Percentiles rank a stretch among this genome's conserved stretches.
These are phyloP conservation scores for Pythium rhizo-oryzae DNA, from an alignment of 352 stramenopile genomes.

Conservation along the genomic window DNA sequence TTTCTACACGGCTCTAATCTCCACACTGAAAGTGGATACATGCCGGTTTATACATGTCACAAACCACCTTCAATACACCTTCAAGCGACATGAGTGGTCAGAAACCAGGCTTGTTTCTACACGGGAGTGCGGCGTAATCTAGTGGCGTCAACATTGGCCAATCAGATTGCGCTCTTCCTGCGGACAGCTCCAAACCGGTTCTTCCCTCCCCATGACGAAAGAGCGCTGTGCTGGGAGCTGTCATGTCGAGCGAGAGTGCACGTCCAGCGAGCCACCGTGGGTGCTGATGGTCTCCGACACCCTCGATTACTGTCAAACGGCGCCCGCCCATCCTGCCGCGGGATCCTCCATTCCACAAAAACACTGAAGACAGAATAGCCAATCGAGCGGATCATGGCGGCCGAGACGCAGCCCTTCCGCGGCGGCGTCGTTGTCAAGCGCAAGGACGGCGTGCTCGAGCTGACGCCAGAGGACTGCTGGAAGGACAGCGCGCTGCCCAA, in stretches of 20 bases:
- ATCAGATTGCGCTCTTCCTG: background rate
- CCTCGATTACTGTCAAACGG: no score
- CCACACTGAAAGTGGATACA: background rate
- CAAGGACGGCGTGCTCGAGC: slow-evolving; percentile 35
- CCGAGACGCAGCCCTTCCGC: background rate
- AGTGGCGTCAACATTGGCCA: background rate
- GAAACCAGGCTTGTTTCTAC: background rate
- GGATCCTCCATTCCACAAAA: no score
- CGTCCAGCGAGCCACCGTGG: no score
- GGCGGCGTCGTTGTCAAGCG: slow-evolving; percentile 1
- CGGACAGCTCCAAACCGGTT: background rate
- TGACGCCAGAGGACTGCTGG: slow-evolving; percentile 51
- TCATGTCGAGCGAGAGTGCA: no score
- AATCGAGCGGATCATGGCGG: background rate
- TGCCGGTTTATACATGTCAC: background rate
- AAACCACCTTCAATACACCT: background rate
- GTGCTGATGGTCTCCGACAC: no score
- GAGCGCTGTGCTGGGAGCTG: background rate
- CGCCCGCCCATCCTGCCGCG: no score
- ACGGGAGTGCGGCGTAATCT: background rate
- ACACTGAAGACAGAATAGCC: background rate
- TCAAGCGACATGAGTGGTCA: background rate
- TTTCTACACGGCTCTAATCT: no score
- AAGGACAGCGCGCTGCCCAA: slow-evolving; percentile 40
- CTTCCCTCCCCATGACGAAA: background rate